These are phyloP conservation scores for Thermochaetoides thermophila DNA, from an alignment of 495 filamentous ascomycete species.

Conservation along the genomic window DNA sequence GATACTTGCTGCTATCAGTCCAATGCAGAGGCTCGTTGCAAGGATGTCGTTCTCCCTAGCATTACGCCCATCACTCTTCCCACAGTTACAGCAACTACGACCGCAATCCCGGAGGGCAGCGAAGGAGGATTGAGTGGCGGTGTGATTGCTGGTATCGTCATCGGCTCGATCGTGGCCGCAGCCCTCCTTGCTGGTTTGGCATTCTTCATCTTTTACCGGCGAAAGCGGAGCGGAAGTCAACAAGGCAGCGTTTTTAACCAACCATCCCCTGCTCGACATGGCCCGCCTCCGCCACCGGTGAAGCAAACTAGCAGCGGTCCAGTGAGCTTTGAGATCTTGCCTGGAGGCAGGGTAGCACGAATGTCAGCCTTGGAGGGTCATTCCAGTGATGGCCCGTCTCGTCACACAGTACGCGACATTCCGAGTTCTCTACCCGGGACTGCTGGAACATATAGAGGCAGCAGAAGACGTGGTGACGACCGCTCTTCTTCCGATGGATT, in stretches of 20 bases:
- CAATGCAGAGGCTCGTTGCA: slow-evolving; percentile 54
- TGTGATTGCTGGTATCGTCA: slow-evolving; percentile 75
- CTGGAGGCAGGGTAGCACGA: slow-evolving; percentile 79
- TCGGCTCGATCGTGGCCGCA: slow-evolving; percentile 61
- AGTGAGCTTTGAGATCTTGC: slow-evolving; percentile 55
- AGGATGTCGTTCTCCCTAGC: slow-evolving; percentile 56
- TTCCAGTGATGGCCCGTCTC: slow-evolving; percentile 44
- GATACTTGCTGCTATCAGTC: slow-evolving; percentile 89
- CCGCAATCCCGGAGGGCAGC: slow-evolving; percentile 28
- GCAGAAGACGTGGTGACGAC: slow-evolving; percentile 43
- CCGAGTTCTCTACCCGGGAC: slow-evolving; percentile 16
- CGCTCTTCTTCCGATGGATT: slow-evolving; percentile 71
- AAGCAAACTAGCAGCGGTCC: slow-evolving; percentile 25
- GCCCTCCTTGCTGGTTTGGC: slow-evolving; percentile 40
- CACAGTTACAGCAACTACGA: slow-evolving; percentile 27
- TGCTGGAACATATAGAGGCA: slow-evolving; percentile 21
- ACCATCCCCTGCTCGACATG: slow-evolving; percentile 60
- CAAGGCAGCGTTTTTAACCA: slow-evolving; percentile 65
- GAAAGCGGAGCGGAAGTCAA: slow-evolving; percentile 43
- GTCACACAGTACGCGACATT: slow-evolving; percentile 21
- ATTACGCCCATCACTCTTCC: slow-evolving; percentile 49
- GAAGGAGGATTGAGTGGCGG: slow-evolving; percentile 56
- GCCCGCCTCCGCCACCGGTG: slow-evolving; percentile 20
- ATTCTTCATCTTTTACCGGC: slow-evolving; percentile 40
- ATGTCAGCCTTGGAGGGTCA: slow-evolving; percentile 86